Percentiles rank a stretch among this genome's conserved stretches.
These are phyloP conservation scores for Cadophora gregata DNA, from an alignment of 2,329 filamentous ascomycete species.

Conservation along the genomic window DNA sequence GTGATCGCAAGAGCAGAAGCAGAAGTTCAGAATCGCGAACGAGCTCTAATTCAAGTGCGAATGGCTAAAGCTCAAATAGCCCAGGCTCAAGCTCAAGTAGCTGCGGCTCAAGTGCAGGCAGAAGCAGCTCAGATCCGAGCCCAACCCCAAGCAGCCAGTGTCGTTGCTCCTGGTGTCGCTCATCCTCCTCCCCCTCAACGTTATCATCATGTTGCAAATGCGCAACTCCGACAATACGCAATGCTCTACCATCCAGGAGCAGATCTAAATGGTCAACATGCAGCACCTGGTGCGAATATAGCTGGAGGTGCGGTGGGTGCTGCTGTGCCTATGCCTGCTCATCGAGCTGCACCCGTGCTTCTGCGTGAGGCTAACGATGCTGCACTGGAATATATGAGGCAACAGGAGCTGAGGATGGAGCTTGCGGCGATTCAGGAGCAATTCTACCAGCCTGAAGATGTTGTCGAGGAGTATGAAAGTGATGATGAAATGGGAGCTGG, in stretches of 20 bases:
- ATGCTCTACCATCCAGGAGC: not conserved
- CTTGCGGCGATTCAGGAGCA: no score
- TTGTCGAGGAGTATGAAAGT: slow-evolving; percentile 13
- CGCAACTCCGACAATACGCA: not conserved
- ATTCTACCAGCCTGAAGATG: not conserved
- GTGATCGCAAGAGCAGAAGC: not conserved
- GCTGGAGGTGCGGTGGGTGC: not conserved
- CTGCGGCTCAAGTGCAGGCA: not conserved
- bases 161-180: not conserved
- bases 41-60: not conserved
- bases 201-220: not conserved
- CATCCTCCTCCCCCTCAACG: not conserved
- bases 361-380: no score
- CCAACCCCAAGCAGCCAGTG: not conserved
- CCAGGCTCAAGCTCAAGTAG: not conserved
- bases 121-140: not conserved
- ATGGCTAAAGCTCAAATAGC: not conserved
- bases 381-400: not conserved
- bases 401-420: not conserved
- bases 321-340: not conserved
- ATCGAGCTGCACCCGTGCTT: no score
- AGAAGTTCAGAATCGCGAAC: not conserved
- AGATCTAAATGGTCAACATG: not conserved
- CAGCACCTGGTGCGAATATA: not conserved
- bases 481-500: not conserved